Evolutionary conservation across 1,284 basidiomycete species (phyloP), one percentile per base, ranked within the genome.

Genomic region (Rhodotorula sp.): DNA sequence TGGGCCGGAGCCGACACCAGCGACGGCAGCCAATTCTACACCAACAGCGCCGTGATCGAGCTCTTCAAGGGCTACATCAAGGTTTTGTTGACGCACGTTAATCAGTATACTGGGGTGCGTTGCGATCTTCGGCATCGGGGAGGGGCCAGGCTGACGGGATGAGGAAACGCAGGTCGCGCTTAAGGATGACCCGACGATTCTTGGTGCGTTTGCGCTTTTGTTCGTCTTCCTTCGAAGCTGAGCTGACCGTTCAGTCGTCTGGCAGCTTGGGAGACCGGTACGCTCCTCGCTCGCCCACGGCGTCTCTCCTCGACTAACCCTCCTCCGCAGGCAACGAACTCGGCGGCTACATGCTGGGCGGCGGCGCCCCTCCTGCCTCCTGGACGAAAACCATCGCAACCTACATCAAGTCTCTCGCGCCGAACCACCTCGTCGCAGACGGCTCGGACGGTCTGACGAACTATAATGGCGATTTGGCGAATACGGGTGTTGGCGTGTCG

Each of bases 341-440:
- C 40, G 74, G 74, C 56, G 74, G 69, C 16, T 75, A 71, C 54
- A 75, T 75, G 48, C 79, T 79, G 55, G 73, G 76, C 13, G 80
- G 77, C 16, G 80, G 74, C 10, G 69, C 72, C 2, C 76, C 81
- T 11, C 78, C 79, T 9, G 71, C 76, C 5, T 64, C 72, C 20
- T 81, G 81, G 81, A 81, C 80, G 26, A 70, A 77, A 54, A 72
- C 78, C 24, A 80, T 82, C 59, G 77, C 76, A 6, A 62, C 68
- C 30, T 75, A 78, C 61, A 76, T 81, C 40, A 80, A 81, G 61
- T 71, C 69, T 6, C 68, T 81, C 44, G 80, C 81, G 22, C 79
- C 80, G 4, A 76, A 76, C 20, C 79, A 80, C 44, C 77, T 81
- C 28, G 72, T 80, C 40, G 63, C 69, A 11, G 77, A 77, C 48